Evolutionary conservation across 345 rosid species (phyloP).

Genomic region (Acer yangbiense): DNA sequence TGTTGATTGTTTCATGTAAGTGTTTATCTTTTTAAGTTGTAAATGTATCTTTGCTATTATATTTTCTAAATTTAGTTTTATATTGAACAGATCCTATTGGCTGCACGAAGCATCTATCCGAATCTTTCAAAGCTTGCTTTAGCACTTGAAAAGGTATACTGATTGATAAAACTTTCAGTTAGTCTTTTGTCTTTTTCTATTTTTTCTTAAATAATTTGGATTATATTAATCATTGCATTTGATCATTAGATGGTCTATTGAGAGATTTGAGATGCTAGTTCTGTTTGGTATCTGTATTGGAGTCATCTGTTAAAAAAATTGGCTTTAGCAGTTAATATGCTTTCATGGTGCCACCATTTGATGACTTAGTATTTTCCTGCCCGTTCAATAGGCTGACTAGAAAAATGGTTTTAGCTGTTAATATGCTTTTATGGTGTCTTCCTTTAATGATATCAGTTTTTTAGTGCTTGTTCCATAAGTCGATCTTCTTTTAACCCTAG

Average conservation of each 20-base stretch:
- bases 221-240: not conserved
- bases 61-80: slow-evolving; percentile 1
- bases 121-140: slow-evolving; percentile 90
- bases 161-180: not conserved
- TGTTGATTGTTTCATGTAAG: not conserved
- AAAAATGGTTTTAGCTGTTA: not conserved
- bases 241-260: not conserved
- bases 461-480: not conserved
- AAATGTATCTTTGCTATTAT: not conserved
- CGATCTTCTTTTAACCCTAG: not conserved
- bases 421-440: not conserved
- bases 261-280: not conserved
- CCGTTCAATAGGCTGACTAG: not conserved
- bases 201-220: not conserved
- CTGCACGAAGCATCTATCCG: slow-evolving; percentile 75
- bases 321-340: not conserved
- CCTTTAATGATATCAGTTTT: not conserved
- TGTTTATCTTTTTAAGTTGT: not conserved
- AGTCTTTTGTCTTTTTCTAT: not conserved
- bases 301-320: not conserved
- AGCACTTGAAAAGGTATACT: slow-evolving; percentile 84
- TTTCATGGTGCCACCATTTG: not conserved
- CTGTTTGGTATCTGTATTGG: not conserved
- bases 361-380: not conserved
- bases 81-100: slow-evolving; percentile 66